Evolutionary conservation across 2,329 filamentous ascomycete species (phyloP), one percentile per base, ranked within the genome.

Genomic region (Hypomyces rosellus): DNA sequence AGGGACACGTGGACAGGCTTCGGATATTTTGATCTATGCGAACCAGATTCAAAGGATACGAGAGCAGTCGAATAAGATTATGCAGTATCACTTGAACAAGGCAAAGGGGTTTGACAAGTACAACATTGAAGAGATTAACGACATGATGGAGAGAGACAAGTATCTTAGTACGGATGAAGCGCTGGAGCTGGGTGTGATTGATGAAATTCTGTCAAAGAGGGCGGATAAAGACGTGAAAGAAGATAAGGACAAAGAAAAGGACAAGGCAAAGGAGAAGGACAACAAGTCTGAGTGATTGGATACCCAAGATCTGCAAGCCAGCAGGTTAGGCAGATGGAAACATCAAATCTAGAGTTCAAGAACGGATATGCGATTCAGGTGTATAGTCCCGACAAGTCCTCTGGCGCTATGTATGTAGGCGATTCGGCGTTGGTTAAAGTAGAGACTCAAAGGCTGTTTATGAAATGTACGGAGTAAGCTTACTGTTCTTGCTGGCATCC

Each of bases 71-170:
- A 97, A 99, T 67, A 78, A 85, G 70, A 97, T 99, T 52, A 96
- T 96, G 66, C 81, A 85, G 66, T 73, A 77, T 47, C 93, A 99
- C 68, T 74, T 99, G 63, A 96, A 91, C 61, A 85, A 82, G 67
- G 76, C 83, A 46, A 80, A 88, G 63, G 85, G 81, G 2, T 65
- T 86, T 53, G 88, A 95, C 18, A 88, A 89, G 68, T 84, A 89
- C 66, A 84, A 77, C 34, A 63, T 95, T 34, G 84, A 90, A 45
- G 87, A 95, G 63, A 87, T 99, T 63, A 92, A 93, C 69, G 89
- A 85, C 65, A 80, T 96, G 67, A 97, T 99, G 92, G 93, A 99
- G 74, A 77, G 93, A 51, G 93, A 99, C 68, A 93, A 93, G 63
- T 97, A 96, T 61, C 80, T 99, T 78, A 86, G 86, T 49, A 90